phyloP scores from a whole-genome alignment of 148 eudicot species.

The Beta vulgaris region DNA sequence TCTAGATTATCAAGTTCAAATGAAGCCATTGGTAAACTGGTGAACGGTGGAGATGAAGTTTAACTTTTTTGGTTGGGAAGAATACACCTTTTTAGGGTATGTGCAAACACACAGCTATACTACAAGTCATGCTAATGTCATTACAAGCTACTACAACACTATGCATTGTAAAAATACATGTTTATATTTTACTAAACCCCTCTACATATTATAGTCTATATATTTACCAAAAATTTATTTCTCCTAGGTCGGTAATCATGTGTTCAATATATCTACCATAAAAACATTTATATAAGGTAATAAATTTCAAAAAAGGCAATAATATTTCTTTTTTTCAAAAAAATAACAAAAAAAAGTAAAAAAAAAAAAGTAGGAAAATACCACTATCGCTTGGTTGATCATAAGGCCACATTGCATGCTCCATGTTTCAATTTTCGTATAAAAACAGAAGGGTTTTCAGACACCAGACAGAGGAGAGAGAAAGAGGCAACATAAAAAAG shows the following conservation, averaged over 20 bases:
- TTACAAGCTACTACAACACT: not conserved
- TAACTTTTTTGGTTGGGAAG: not conserved
- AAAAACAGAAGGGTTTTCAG: constrained; percentile 13
- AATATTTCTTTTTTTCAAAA: too few relatives aligned
- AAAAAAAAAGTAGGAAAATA: not conserved
- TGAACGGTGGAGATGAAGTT: constrained; percentile 14
- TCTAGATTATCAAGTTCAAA: not conserved
- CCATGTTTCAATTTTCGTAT: constrained; percentile 29
- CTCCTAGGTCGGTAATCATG: constrained; percentile 20
- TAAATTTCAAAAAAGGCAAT: not conserved
- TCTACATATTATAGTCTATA: not conserved
- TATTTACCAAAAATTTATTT: not conserved
- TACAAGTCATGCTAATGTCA: constrained; percentile 25
- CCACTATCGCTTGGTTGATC: constrained; percentile 22
- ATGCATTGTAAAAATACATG: not conserved
- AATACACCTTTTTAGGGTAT: constrained; percentile 22
- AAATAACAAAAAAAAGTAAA: not conserved
- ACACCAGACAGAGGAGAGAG: constrained; percentile 1
- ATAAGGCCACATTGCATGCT: constrained; percentile 37
- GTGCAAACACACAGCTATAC: constrained; percentile 8
- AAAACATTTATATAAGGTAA: not conserved
- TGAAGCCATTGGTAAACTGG: not conserved
- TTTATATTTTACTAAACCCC: not conserved
- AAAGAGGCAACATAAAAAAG: not conserved
- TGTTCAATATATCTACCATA: not conserved